These are phyloP conservation scores for Ceratocystis huliohia DNA, from an alignment of 2,329 filamentous ascomycete genomes.

Conservation along the genomic window DNA sequence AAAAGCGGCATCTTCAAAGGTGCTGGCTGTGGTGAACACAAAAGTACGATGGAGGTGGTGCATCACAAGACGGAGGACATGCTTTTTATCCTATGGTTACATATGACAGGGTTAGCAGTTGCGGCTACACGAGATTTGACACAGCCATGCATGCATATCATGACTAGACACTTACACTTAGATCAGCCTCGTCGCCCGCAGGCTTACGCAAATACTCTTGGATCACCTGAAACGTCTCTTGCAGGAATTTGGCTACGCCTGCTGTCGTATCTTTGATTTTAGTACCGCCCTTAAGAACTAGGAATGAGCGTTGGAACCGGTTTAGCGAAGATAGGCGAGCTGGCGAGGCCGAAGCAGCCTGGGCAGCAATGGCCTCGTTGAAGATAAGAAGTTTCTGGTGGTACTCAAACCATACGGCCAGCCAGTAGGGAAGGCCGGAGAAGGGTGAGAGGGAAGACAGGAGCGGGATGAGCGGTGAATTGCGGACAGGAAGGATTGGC, in stretches of 20 bases:
- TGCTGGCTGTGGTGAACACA: conserved; percentile 31
- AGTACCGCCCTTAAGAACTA: conserved; percentile 41
- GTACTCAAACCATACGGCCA: conserved; percentile 41
- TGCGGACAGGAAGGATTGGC: conserved; percentile 48
- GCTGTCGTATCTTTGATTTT: conserved; percentile 50
- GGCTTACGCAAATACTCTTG: conserved; percentile 32
- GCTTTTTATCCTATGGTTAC: conserved; percentile 18
- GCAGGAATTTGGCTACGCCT: conserved; percentile 40
- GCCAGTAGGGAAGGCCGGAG: conserved; percentile 33
- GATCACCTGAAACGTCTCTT: conserved; percentile 29
- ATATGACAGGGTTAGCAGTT: not conserved
- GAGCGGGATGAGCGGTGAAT: conserved; percentile 39
- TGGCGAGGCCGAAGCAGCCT: conserved; percentile 33
- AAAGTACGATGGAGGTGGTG: conserved; percentile 46
- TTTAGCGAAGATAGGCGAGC: conserved; percentile 43
- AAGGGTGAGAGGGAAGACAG: conserved; percentile 37
- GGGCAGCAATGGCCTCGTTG: conserved; percentile 31
- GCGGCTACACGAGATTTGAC: not conserved
- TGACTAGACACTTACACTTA: conserved; percentile 15
- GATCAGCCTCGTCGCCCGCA: conserved; percentile 2
- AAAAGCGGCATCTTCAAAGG: conserved; percentile 51
- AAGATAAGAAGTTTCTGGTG: conserved; percentile 35
- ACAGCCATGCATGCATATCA: not conserved
- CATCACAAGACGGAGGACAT: conserved; percentile 31
- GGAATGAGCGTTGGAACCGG: conserved; percentile 47